Evolutionary conservation across 352 stramenopile genomes (phyloP).

Genomic region (Phytophthora crassamura): DNA sequence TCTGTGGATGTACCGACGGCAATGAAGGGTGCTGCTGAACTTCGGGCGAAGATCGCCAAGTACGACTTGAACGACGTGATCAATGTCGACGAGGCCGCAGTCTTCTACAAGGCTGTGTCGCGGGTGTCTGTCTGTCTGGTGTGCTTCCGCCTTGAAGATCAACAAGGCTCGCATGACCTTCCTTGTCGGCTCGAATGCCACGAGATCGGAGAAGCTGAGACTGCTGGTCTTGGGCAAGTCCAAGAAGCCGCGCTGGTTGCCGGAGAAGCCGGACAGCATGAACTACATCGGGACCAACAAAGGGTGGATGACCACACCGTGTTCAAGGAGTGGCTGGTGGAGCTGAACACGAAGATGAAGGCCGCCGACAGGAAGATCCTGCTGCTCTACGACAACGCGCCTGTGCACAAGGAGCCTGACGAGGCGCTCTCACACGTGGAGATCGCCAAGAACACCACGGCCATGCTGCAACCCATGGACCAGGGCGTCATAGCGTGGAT

Average conservation of each 20-base stretch:
- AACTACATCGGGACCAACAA: constrained; percentile 7
- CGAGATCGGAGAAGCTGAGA: constrained; percentile 2
- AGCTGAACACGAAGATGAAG: neutral
- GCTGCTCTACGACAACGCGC: constrained; percentile 6
- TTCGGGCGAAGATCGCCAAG: neutral
- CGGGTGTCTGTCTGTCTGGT: neutral
- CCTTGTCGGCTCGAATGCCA: neutral
- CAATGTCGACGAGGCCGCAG: neutral
- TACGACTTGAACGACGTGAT: constrained; percentile 6
- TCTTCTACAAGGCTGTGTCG: neutral
- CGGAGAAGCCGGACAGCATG: neutral
- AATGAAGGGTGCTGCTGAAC: neutral
- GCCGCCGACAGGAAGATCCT: neutral
- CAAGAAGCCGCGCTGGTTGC: constrained; percentile 1
- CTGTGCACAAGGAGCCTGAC: neutral
- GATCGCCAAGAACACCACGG: constrained; percentile 2
- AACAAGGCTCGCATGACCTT: constrained; percentile 8
- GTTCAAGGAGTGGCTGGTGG: constrained; percentile 1
- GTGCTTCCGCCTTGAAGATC: neutral
- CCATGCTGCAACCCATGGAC: constrained; percentile 6
- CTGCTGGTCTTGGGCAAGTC: neutral
- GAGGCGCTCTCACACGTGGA: neutral
- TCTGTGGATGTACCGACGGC: neutral
- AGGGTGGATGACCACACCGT: constrained; percentile 11
- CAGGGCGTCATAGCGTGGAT: constrained; percentile 3